Evolutionary conservation across 2,329 filamentous ascomycete genomes (phyloP), one percentile per base, ranked within the genome.

Genomic region (Fusarium continuum): DNA sequence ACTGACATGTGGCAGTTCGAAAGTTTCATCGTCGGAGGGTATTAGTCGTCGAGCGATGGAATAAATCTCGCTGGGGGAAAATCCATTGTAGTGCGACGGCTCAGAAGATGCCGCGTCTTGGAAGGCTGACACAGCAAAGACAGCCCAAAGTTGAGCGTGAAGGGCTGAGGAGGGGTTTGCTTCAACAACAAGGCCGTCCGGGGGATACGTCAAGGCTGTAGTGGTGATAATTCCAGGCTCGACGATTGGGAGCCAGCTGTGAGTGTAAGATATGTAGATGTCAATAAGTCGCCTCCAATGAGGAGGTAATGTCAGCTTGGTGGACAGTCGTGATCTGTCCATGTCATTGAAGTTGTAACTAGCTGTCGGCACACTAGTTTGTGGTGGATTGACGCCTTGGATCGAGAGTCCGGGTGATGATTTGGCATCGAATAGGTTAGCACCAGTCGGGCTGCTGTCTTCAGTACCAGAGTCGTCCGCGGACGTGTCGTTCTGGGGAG

Each of bases 241-340:
- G 10, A 89, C 79, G 22, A 93, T 87, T 0, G 91, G 91, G 22
- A 93, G 81, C 91, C 91, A 93, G 48, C 84, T 87, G 72, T 93
- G 89, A 0, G 88, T 91, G 67, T 91, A 91, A 2, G 89, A 85
- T 57, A 91, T 90, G 72, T 92, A 93, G 5, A 90, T 82, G 64
- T 92, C 88, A 32, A 93, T 77, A 5, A 93, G 80, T 3, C 82
- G 79, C 78, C 81, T 87, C 70, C 82, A 85, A 68, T 85, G 82
- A 14, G 74, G 70, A 14, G 82, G 87, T 0, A 90, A 76, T 34
- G 70, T 68, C 34, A 72, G 55, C 52, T 61, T 75, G 47, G 54
- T 45, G 61, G 64, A 49, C 23, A 38, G 16, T 11, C 34, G 34
- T 23, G 54, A 41, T 16, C 43, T 34, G 32, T 54, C 38, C 32